A percentile compares a stretch with the other conserved stretches of the same genome.
These are phyloP conservation scores for Phaeosphaeriaceae sp. DNA, from an alignment of 2,329 filamentous ascomycete genomes.

Conservation along the genomic window DNA sequence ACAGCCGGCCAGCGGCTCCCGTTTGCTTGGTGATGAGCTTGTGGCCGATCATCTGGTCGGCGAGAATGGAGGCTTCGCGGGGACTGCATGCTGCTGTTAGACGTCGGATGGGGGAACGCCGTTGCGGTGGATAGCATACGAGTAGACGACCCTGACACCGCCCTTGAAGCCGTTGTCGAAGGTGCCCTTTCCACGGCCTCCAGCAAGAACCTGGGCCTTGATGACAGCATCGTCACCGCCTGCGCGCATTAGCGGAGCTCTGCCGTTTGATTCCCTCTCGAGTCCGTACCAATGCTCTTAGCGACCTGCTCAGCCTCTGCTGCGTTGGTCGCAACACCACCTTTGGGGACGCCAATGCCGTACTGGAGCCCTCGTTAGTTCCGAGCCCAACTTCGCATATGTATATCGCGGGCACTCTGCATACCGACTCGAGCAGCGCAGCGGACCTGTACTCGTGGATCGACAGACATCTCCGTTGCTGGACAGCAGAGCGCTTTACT, in stretches of 20 bases:
- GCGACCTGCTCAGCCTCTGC: conserved; percentile 92
- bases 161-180: conserved; percentile 99
- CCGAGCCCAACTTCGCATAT: conserved; percentile 6
- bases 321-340: conserved; percentile 81
- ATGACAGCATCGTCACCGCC: conserved; percentile 96
- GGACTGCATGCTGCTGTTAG: conserved; percentile 60
- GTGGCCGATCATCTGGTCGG: conserved; percentile 99
- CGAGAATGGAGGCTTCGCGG: conserved; percentile 94
- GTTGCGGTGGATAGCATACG: conserved; percentile 58
- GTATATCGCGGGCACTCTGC: conserved; percentile 22
- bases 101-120: neutral
- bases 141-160: conserved; percentile 98
- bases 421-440: conserved; percentile 78
- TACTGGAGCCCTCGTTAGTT: conserved; percentile 67
- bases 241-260: conserved; percentile 44
- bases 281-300: conserved; percentile 76
- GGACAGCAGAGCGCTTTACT: conserved; percentile 64
- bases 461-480: conserved; percentile 88
- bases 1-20: conserved; percentile 88
- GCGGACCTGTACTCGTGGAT: conserved; percentile 99
- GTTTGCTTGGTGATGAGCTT: conserved; percentile 99
- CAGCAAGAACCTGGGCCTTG: conserved; percentile 98
- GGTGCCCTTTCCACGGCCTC: conserved; percentile 95
- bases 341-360: conserved; percentile 91
- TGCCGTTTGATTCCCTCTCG: conserved; percentile 22